A percentile compares a stretch with the other conserved stretches of the same genome.
Conservation (phyloP, 2,329 filamentous ascomycete species). For the Eurotiales sp. region DNA sequence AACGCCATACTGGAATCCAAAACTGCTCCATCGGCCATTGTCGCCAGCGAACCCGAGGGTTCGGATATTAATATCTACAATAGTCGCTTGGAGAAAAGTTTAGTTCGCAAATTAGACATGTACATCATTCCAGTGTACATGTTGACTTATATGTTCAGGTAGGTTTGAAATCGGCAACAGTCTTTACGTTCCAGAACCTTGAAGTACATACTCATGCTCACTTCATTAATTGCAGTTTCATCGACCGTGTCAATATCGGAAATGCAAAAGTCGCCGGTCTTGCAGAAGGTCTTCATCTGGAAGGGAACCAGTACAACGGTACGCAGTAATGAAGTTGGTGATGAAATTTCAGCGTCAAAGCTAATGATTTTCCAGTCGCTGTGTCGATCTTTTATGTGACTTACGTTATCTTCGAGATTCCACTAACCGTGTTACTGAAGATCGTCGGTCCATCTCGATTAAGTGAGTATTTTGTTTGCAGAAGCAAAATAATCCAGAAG, state of each 20-base stretch:
- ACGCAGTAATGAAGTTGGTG: conserved; percentile 49
- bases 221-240: too few species aligned
- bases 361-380: conserved; percentile 66
- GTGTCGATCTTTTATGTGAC: conserved; percentile 79
- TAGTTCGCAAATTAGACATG: conserved; percentile 67
- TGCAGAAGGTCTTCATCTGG: conserved; percentile 61
- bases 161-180: too few species aligned
- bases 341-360: conserved; percentile 50
- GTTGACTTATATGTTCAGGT: conserved; percentile 61
- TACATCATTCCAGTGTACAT: conserved; percentile 70
- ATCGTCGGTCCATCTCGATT: conserved; percentile 49
- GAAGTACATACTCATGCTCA: too few species aligned
- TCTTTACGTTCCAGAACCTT: too few species aligned
- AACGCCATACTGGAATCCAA: neutral
- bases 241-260: conserved; percentile 66
- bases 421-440: conserved; percentile 69
- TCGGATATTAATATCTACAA: neutral
- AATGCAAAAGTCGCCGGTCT: conserved; percentile 68
- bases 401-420: conserved; percentile 63
- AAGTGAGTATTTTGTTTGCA: neutral
- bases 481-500: neutral
- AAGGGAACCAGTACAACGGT: conserved; percentile 67
- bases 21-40: neutral
- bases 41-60: neutral
- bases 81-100: conserved; percentile 48